Evolutionary conservation across 2,329 filamentous ascomycete genomes (phyloP), one percentile per base, ranked within the genome.

Genomic region (Alternaria sp.): DNA sequence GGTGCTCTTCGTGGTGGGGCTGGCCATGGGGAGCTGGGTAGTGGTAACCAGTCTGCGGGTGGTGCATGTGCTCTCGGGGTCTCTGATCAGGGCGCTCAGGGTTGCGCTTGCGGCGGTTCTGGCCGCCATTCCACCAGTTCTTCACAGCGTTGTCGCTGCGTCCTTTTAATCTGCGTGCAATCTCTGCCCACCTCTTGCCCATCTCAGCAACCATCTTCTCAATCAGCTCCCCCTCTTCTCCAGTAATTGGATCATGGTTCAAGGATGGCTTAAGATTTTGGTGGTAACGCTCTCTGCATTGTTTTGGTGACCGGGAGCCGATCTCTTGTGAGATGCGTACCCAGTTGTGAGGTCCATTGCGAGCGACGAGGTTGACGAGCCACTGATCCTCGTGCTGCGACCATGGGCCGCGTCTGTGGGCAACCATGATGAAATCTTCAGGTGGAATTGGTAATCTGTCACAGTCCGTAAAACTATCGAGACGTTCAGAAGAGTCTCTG

Each of bases 61-160:
- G 62, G 42, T 76, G 70, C 57, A 71, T 69, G 43, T 71, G 72
- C 26, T 73, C 68, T 55, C 70, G 71, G 22, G 65, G 48, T 49
- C 66, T 58, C 30, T 70, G 70, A 8, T 74, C 73, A 34, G 58
- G 68, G 55, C 71, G 73, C n/a, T 78, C 75, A 32, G 74, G 74
- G 54, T 76, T 78, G 62, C 82, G 79, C 72, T 81, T 80, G 72
- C 90, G 86, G 72, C 93, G 88, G 81, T 97, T 97, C 85, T 94
- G 91, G 76, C 90, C 92, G 51, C 94, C 93, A 76, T 97, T 97
- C 92, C 92, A 97, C 93, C 93, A 97, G 79, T 97, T 97, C 87
- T 97, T 97, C 65, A 97, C 92, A 28, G 92, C 91, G 74, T 97
- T 97, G 82, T 97, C 94, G 78, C 93, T 96, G 73, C 94, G 90